Evolutionary conservation across 1,284 basidiomycete genomes (phyloP), one percentile per base, ranked within the genome.

Genomic region (Albatrellus sp.): DNA sequence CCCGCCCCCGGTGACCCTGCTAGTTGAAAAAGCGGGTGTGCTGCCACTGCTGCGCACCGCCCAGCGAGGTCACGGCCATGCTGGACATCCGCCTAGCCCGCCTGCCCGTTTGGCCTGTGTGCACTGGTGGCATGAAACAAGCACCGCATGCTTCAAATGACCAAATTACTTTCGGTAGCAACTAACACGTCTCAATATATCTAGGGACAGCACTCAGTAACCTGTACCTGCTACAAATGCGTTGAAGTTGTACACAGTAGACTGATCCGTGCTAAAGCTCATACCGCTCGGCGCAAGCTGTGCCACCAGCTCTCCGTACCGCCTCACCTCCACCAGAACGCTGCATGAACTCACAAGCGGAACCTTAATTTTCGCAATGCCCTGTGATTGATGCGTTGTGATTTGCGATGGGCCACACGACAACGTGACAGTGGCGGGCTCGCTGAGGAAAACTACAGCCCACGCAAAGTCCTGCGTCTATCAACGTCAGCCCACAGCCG

Each of bases 401-500:
- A n/a, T 19, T 17, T 9, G 28, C 33, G 9, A 31, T 8, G 28
- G 33, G 28, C n/a, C 34, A 17, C 34, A 35, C n/a, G 52, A 58
- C 43, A 80, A 60, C 2, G 62, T 68, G 35, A 78, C 70, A 14
- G 59, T 65, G 35, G 66, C 68, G 5, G 66, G 51, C 0, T 60
- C 58, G 1, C 68, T 70, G 36, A 74, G 60, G 50, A 78, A 70
- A 0, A 75, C 72, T 14, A 70, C 67, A 0, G 67, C 76, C 68
- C 73, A 72, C 38, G 69, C 58, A 2, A 56, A 62, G 50, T 70
- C 69, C 13, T 30, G 28, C 29, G 24, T 46, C 64, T 67, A 35
- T 10, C 24, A 24, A 24, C 7, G 24, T 24, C 24, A 24, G 24
- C 24, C 24, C 4, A 24, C 24, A 24, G 7, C 24, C 24, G 37